Base-by-base conservation (phyloP, 257 asterid species). In the Solanum phureja region DNA sequence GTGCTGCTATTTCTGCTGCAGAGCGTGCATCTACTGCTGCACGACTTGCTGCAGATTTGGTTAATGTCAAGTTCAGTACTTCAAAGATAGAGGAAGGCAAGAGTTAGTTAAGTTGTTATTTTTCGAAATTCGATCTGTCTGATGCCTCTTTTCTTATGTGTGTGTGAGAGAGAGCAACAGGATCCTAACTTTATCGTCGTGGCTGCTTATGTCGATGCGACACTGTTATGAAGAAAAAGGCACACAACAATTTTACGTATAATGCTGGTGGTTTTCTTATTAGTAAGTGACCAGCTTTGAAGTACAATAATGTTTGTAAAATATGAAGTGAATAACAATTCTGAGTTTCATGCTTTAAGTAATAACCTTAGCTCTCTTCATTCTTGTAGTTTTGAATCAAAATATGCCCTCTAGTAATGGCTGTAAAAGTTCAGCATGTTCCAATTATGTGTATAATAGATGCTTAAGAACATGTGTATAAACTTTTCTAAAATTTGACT, bases 21-120 rank as follows among this genome's bases (percentile, higher is more conserved):
- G 96, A 97, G 19, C 99, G 93, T n/a, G 99, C 99, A 86, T 93
- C 99, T 13, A 92, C 98, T 88, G 93, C 98, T 90, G 99, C 99
- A 11, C 98, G 96, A 49, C 94, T 96, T 68, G 99, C 99, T 71
- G 95, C 96, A 85, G 93, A 92, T 89, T 86, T 97, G 88, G 98
- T 92, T 46, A 94, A 95, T 86, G 74, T 86, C 60, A 90, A 91
- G 81, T 88, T 89, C 34, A 85, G 89, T 74, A 52, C 91, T 4
- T 56, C 75, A 83, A 91, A 94, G 87, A 87, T 89, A 62, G 94
- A 75, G 69, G 89, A 90, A 66, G 79, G 81, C 34, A 92, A 88
- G 89, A 84, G 89, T 71, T 87, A 52, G 38, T 77, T 19, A 79
- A 79, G 38, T 27, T 27, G 18, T 81, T 46, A 46, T 46, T 29